These are phyloP conservation scores for Penicillium crustosum DNA, from an alignment of 2,329 filamentous ascomycete species.

Conservation along the genomic window DNA sequence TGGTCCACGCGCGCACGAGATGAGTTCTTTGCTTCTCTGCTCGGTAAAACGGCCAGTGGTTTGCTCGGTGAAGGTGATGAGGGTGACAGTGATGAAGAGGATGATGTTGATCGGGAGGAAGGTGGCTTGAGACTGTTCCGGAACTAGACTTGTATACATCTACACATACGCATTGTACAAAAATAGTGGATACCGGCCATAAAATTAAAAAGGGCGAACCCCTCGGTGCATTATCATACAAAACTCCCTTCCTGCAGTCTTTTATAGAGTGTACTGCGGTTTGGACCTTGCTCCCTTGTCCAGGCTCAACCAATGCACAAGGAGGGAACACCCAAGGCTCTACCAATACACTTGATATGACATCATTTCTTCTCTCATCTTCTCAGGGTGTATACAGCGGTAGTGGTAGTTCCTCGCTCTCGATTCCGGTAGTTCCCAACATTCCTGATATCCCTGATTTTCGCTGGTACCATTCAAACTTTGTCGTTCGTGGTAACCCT, in stretches of 20 bases:
- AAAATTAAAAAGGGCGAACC: constrained; percentile 5
- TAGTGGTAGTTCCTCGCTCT: constrained; percentile 1
- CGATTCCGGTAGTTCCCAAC: neutral
- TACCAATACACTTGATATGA: neutral
- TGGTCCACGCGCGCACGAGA: constrained; percentile 84
- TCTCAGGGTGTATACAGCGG: constrained; percentile 5
- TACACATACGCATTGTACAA: constrained; percentile 7
- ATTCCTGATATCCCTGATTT: neutral
- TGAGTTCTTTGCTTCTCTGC: constrained; percentile 69
- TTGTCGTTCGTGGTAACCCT: constrained; percentile 22
- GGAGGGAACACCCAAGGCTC: neutral
- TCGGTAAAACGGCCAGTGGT: constrained; percentile 64
- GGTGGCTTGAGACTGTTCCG: constrained; percentile 36
- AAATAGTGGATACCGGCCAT: constrained; percentile 6
- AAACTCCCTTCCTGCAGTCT: neutral
- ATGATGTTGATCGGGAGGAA: constrained; percentile 34
- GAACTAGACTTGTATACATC: constrained; percentile 17
- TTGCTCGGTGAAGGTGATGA: constrained; percentile 62
- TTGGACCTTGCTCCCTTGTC: neutral
- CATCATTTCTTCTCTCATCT: constrained; percentile 1
- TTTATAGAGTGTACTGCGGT: neutral
- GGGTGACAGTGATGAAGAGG: constrained; percentile 40
- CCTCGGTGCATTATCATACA: constrained; percentile 3
- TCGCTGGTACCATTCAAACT: constrained; percentile 16
- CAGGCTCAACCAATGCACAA: neutral